These are phyloP conservation scores for Diplodia scrobiculata DNA, from an alignment of 2,329 filamentous ascomycete genomes.

Conservation along the genomic window DNA sequence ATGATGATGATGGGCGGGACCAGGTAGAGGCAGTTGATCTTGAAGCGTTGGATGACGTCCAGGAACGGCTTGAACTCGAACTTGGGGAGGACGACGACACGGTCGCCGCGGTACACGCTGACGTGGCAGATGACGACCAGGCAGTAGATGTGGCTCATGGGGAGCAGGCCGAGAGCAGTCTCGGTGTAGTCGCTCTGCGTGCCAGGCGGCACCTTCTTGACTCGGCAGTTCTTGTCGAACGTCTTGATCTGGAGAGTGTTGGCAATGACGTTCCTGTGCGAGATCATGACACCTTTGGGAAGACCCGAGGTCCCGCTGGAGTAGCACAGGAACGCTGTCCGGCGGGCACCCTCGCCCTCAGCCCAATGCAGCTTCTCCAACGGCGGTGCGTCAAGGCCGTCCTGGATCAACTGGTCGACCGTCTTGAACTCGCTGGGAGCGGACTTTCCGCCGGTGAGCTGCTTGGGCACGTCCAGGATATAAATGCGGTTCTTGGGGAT, in stretches of 20 bases:
- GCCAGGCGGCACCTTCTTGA: constrained; percentile 47
- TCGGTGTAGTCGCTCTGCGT: constrained; percentile 53
- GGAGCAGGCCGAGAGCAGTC: constrained; percentile 67
- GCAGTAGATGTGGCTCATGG: constrained; percentile 80
- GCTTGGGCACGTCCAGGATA: constrained; percentile 67
- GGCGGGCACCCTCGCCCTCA: constrained; percentile 65
- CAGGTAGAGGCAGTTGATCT: constrained; percentile 68
- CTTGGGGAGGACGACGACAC: constrained; percentile 70
- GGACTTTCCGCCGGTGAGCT: constrained; percentile 53
- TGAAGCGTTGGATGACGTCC: constrained; percentile 65
- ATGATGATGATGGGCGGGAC: constrained; percentile 81
- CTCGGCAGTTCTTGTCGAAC: constrained; percentile 52
- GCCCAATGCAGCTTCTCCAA: constrained; percentile 62
- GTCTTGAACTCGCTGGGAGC: constrained; percentile 60
- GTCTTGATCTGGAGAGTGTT: constrained; percentile 67
- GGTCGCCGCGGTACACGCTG: constrained; percentile 70
- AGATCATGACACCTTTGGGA: constrained; percentile 85
- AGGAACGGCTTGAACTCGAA: constrained; percentile 72
- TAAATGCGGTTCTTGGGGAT: constrained; percentile 68
- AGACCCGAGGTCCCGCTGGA: constrained; percentile 78
- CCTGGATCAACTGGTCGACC: constrained; percentile 64
- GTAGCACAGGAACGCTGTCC: constrained; percentile 76
- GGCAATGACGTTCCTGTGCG: constrained; percentile 75
- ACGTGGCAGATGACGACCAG: constrained; percentile 70
- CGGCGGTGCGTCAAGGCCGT: constrained; percentile 59